Percentiles rank a stretch among this genome's conserved stretches.
phyloP scores from a whole-genome alignment of 768 basidiomycete species.

The Solioccasus polychromus region DNA sequence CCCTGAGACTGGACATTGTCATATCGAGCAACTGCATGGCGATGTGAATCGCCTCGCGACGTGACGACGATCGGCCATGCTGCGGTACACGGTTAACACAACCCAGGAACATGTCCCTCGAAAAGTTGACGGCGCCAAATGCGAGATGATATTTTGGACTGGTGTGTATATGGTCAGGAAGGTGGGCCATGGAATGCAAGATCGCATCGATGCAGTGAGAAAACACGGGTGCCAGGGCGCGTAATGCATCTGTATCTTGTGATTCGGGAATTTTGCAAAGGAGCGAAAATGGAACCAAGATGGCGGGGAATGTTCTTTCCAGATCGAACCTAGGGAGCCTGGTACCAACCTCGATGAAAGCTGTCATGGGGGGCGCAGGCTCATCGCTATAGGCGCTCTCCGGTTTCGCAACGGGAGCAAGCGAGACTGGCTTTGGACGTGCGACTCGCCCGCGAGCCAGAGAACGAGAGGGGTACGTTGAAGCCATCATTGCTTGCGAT shows the following conservation, averaged over 20 bases:
- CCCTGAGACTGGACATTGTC: conserved; percentile 31
- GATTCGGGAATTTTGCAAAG: conserved; percentile 25
- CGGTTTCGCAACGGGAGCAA: conserved; percentile 11
- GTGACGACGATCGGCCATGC: conserved; percentile 1
- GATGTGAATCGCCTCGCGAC: conserved; percentile 11
- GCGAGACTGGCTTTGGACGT: background rate
- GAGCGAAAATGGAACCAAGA: conserved; percentile 28
- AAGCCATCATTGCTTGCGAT: too few relatives aligned
- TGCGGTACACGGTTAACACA: conserved; percentile 15
- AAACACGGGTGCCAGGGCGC: conserved; percentile 27
- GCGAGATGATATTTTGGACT: conserved; percentile 23
- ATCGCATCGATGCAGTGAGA: conserved; percentile 24
- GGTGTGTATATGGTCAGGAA: conserved; percentile 21
- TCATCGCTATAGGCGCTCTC: conserved; percentile 27
- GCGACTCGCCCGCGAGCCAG: conserved; percentile 7
- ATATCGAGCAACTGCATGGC: conserved; percentile 30
- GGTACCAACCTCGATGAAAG: conserved; percentile 1
- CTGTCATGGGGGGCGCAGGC: conserved; percentile 24
- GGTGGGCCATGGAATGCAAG: conserved; percentile 23
- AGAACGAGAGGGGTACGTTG: conserved; percentile 6
- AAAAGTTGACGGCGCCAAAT: conserved; percentile 18
- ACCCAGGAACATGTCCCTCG: conserved; percentile 20
- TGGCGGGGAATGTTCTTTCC: conserved; percentile 36
- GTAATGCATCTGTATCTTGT: conserved; percentile 26
- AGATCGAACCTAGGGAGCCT: conserved; percentile 26